Evolutionary conservation across 371 early-diverging fungal species (phyloP).

Genomic region (Syncephalastrum sp.): DNA sequence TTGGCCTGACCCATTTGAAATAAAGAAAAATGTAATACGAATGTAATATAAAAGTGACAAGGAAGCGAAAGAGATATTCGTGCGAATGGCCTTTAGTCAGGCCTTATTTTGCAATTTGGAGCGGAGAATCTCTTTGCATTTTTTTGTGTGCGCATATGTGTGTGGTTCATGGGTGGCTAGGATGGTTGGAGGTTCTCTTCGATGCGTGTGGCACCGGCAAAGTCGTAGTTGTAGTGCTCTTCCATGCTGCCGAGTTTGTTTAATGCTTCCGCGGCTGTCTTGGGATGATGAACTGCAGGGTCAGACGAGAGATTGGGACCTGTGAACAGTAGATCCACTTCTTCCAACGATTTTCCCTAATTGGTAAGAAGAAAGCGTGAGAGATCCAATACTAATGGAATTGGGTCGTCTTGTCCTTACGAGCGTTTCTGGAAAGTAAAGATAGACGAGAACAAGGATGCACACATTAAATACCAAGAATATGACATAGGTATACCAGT

Average conservation of each 20-base stretch:
- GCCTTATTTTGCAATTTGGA: no score
- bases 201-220: no score
- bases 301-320: conserved; percentile 36
- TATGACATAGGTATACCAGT: conserved; percentile 64
- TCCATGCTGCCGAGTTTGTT: conserved; percentile 1
- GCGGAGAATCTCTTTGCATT: no score
- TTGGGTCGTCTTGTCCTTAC: conserved; percentile 23
- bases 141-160: no score
- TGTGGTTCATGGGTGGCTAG: no score
- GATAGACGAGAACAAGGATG: conserved; percentile 58
- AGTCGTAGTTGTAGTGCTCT: no score
- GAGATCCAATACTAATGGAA: neutral
- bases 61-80: no score
- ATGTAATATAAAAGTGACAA: no score
- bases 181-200: no score
- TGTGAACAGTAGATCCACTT: conserved; percentile 45
- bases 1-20: no score
- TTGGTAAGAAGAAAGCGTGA: neutral
- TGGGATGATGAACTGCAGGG: conserved; percentile 19
- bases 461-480: conserved; percentile 60
- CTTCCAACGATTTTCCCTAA: conserved; percentile 51
- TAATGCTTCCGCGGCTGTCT: conserved; percentile 11
- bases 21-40: no score
- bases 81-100: no score
- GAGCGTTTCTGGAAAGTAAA: conserved; percentile 84